Conservation (phyloP, 2,329 filamentous ascomycete genomes). For the Zymoseptoria passerinii region DNA sequence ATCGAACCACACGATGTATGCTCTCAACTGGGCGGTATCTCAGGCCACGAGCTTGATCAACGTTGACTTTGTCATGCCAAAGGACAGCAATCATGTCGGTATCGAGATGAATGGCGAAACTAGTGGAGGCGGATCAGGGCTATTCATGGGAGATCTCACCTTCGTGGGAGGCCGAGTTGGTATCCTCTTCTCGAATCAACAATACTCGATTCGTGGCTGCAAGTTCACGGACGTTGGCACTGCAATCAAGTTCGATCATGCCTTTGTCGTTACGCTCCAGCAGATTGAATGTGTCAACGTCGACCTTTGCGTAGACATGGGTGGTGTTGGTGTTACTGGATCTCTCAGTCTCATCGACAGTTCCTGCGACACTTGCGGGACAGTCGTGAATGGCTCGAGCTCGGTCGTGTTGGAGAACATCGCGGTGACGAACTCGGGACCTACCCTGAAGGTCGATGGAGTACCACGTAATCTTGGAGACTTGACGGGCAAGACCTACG, state of each 20-base stretch:
- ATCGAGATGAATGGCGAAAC: constrained; percentile 29
- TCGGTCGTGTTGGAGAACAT: constrained; percentile 20
- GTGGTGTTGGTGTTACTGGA: constrained; percentile 12
- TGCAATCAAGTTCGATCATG: constrained; percentile 17
- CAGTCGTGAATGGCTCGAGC: constrained; percentile 11
- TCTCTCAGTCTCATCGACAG: constrained; percentile 24
- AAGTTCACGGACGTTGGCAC: constrained; percentile 21
- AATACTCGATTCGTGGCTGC: constrained; percentile 38
- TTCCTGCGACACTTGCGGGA: constrained; percentile 13
- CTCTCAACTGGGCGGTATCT: constrained; percentile 24
- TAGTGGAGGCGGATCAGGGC: constrained; percentile 11
- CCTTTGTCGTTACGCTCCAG: constrained; percentile 17
- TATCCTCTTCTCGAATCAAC: constrained; percentile 50
- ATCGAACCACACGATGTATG: constrained; percentile 11
- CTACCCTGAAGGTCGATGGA: constrained; percentile 18
- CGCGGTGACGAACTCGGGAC: constrained; percentile 13
- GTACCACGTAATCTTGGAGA: constrained; percentile 21
- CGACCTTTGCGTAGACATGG: constrained; percentile 20
- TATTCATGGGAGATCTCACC: constrained; percentile 41
- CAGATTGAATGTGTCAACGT: constrained; percentile 23
- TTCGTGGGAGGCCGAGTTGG: constrained; percentile 56
- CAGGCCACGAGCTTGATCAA: constrained; percentile 25
- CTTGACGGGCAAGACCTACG: constrained; percentile 29
- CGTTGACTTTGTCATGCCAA: constrained; percentile 30
- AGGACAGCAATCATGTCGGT: constrained; percentile 29